phyloP scores from a whole-genome alignment of 164 flowering plant species.

The Berberis thunbergii region DNA sequence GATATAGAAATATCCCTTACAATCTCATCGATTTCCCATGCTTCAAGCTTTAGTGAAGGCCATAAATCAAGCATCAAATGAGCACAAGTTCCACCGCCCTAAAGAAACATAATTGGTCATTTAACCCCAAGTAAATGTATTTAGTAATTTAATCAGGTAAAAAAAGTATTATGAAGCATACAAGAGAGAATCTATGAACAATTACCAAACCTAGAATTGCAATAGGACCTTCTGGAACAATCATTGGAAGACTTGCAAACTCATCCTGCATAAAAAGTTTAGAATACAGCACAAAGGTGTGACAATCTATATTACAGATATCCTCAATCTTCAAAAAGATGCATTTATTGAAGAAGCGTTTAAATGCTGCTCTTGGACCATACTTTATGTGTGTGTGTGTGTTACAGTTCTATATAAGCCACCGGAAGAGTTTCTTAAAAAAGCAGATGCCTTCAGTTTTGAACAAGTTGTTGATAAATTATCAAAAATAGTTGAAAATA shows the following conservation, averaged over 20 bases:
- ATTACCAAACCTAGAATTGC: conserved; percentile 75
- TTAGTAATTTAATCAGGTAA: background rate
- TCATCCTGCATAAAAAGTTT: conserved; percentile 49
- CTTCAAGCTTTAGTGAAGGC: conserved; percentile 71
- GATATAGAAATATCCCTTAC: conserved; percentile 21
- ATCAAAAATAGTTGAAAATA: too few relatives aligned
- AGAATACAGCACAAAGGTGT: too few relatives aligned
- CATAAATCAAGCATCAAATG: conserved; percentile 67
- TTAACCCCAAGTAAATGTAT: background rate
- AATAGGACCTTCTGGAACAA: conserved; percentile 70
- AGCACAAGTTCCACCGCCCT: conserved; percentile 90
- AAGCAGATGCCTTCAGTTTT: too few relatives aligned
- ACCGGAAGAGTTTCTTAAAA: too few relatives aligned
- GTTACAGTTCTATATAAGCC: too few relatives aligned
- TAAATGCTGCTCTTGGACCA: too few relatives aligned
- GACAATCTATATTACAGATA: too few relatives aligned
- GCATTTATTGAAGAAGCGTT: too few relatives aligned
- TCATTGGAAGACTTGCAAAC: conserved; percentile 65
- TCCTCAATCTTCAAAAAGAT: too few relatives aligned
- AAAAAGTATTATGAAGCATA: background rate
- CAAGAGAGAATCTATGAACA: background rate
- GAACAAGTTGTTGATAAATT: too few relatives aligned
- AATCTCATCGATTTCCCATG: conserved; percentile 87
- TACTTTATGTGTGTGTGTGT: too few relatives aligned
- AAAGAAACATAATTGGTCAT: conserved; percentile 6